These are phyloP conservation scores for Debaryomycetaceae sp. DNA, from an alignment of 1,139 yeast genomes.

Conservation along the genomic window DNA sequence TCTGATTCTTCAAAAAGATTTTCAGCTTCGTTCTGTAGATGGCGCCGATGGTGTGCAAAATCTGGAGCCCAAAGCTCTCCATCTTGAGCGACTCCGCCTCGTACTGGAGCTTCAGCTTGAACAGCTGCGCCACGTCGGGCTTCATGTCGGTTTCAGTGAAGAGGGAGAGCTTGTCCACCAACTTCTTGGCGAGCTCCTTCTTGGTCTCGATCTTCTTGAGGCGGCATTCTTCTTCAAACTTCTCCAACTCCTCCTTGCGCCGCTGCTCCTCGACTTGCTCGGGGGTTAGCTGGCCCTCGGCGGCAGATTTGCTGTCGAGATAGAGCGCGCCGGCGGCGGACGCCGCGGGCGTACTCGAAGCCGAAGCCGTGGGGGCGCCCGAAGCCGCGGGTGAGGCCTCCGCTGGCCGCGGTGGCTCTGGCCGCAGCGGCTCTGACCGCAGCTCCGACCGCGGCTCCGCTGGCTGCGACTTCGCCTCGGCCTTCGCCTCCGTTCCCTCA, in stretches of 20 bases:
- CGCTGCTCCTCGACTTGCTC: slow-evolving; percentile 48
- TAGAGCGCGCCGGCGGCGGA: slow-evolving; percentile 3
- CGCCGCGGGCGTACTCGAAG: slow-evolving; percentile 4
- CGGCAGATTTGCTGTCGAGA: slow-evolving; percentile 5
- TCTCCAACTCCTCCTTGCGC: slow-evolving; percentile 61
- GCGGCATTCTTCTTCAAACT: slow-evolving; percentile 75
- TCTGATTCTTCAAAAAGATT: slow-evolving; percentile 57
- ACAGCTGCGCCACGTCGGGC: slow-evolving; percentile 63
- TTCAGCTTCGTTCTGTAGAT: slow-evolving; percentile 69
- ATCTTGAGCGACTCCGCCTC: slow-evolving; percentile 87
- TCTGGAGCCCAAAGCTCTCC: slow-evolving; percentile 92
- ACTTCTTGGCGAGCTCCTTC: slow-evolving; percentile 56
- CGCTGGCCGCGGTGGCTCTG: too few relatives aligned
- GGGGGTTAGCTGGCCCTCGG: slow-evolving; percentile 7
- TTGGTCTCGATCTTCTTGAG: slow-evolving; percentile 70
- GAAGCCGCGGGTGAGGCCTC: not conserved
- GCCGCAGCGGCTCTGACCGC: not conserved
- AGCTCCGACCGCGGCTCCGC: not conserved
- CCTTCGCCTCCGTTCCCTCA: slow-evolving; percentile 1
- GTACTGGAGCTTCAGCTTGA: slow-evolving; percentile 63
- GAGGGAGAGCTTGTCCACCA: slow-evolving; percentile 63
- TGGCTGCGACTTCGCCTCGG: not conserved
- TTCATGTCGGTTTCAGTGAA: slow-evolving; percentile 82
- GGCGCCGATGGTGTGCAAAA: slow-evolving; percentile 80
- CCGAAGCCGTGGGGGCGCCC: slow-evolving; percentile 2